A percentile compares a stretch with the other conserved stretches of the same genome.
Evolutionary conservation across 2,329 filamentous ascomycete species (phyloP).

Genomic region (Alternaria ventricosa): DNA sequence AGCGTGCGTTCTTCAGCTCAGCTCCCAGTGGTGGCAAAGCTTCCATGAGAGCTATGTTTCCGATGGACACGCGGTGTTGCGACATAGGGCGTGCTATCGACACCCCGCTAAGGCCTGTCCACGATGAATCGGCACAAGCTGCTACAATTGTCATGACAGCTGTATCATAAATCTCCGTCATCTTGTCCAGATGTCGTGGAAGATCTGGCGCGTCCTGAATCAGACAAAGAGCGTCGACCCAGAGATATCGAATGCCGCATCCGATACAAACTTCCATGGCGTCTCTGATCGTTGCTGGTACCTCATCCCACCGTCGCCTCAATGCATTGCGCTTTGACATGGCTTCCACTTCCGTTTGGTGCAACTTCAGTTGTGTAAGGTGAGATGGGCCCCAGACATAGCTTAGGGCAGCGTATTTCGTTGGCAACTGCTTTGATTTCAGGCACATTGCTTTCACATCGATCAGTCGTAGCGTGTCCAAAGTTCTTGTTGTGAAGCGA

Average conservation of each 20-base stretch:
- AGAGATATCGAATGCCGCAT: background rate
- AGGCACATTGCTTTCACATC: background rate
- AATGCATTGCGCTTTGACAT: background rate
- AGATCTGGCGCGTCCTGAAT: background rate
- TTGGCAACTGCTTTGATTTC: background rate
- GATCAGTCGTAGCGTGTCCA: background rate
- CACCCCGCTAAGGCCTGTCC: background rate
- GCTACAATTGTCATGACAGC: background rate
- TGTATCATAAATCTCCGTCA: background rate
- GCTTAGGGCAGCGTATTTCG: background rate
- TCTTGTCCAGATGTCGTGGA: background rate
- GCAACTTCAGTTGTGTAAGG: background rate
- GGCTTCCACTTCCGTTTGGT: background rate
- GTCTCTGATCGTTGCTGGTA: background rate
- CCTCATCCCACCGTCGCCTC: background rate
- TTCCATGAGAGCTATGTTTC: background rate
- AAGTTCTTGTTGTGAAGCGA: background rate
- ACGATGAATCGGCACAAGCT: background rate
- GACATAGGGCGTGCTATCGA: background rate
- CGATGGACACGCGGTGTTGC: background rate
- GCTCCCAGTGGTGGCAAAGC: background rate
- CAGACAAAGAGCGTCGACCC: background rate
- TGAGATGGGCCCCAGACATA: background rate
- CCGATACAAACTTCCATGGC: background rate
- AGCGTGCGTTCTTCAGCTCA: background rate